Evolutionary conservation across 352 stramenopile species (phyloP).

Genomic region (Phytophthora idaei): DNA sequence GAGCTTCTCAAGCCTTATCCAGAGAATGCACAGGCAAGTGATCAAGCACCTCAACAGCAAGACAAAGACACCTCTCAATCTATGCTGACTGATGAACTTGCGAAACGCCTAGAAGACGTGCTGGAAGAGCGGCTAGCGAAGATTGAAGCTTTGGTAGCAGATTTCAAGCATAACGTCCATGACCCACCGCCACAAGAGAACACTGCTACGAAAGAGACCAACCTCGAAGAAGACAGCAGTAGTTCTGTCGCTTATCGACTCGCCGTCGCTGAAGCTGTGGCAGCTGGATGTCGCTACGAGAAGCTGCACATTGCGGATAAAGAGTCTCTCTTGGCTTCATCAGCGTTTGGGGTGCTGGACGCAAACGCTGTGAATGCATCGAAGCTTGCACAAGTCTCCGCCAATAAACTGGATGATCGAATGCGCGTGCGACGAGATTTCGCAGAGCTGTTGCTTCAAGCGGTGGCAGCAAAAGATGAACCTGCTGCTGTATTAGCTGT

Average conservation of each 20-base stretch:
- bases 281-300: constrained; percentile 27
- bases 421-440: constrained; percentile 46
- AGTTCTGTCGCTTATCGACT: constrained; percentile 19
- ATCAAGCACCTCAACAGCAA: constrained; percentile 6
- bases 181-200: not conserved
- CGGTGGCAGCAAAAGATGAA: constrained; percentile 12
- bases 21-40: not conserved
- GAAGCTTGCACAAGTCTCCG: not conserved
- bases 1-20: constrained; percentile 15
- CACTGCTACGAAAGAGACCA: not conserved
- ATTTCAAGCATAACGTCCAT: constrained; percentile 11
- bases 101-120: constrained; percentile 23
- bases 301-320: constrained; percentile 8
- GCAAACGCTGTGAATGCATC: constrained; percentile 4
- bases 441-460: constrained; percentile 35
- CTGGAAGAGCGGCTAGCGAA: constrained; percentile 34
- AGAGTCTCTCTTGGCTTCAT: constrained; percentile 4
- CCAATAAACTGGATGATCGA: constrained; percentile 29
- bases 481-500: constrained; percentile 1
- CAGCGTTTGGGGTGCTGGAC: constrained; percentile 28
- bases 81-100: constrained; percentile 15
- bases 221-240: not conserved
- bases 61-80: not conserved
- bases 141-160: constrained; percentile 32
- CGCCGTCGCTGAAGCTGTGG: constrained; percentile 31